Evolutionary conservation across 805 yeast genomes (phyloP).

Genomic region (Kodamaea hsintzibuensis): DNA sequence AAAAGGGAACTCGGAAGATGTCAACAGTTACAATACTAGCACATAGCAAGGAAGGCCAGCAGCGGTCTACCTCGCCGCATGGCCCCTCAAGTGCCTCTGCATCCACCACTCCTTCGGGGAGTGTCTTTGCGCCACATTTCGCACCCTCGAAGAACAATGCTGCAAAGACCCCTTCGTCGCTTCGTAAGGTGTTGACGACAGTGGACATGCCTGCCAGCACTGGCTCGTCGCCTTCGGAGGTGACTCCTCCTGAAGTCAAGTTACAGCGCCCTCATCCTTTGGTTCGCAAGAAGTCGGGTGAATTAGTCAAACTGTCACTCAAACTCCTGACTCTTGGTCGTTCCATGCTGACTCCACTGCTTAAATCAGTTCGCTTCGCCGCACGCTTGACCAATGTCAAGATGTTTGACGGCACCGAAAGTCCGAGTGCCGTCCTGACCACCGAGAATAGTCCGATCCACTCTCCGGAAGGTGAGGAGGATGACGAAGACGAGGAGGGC

Average conservation of each 20-base stretch:
- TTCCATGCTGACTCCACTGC: slow-evolving; percentile 29
- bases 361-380: slow-evolving; percentile 67
- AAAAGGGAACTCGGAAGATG: background rate
- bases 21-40: background rate
- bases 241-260: slow-evolving; percentile 6
- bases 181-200: background rate
- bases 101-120: background rate
- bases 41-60: background rate
- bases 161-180: slow-evolving; percentile 2
- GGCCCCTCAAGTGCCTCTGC: background rate
- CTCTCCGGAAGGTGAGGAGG: slow-evolving; percentile 22
- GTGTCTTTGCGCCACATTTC: background rate
- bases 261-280: slow-evolving; percentile 7
- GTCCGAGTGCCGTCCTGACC: slow-evolving; percentile 62
- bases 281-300: slow-evolving; percentile 21
- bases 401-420: slow-evolving; percentile 59
- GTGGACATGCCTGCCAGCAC: background rate
- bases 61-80: background rate
- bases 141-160: slow-evolving; percentile 1
- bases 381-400: slow-evolving; percentile 59
- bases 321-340: slow-evolving; percentile 22
- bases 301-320: slow-evolving; percentile 26
- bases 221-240: background rate
- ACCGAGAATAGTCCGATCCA: slow-evolving; percentile 51
- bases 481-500: slow-evolving; percentile 7